A percentile compares a stretch with the other conserved stretches of the same genome.
phyloP scores from a whole-genome alignment of 176 grass and related monocot species.

The Eleusine indica region DNA sequence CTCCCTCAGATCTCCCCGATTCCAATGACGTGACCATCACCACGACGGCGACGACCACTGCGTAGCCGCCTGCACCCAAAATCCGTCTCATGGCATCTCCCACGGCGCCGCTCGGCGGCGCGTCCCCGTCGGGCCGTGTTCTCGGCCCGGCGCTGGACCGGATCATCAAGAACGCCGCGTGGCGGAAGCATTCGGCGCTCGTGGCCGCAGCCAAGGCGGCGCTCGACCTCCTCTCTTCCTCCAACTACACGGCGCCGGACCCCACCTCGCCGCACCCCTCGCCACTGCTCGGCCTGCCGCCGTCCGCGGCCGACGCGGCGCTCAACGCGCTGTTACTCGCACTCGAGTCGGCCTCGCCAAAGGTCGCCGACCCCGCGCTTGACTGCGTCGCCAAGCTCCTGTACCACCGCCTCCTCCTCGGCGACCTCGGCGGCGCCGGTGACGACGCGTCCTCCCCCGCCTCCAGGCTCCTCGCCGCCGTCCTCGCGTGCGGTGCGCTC shows the following conservation, averaged over 20 bases:
- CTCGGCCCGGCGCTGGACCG: slow-evolving; percentile 86
- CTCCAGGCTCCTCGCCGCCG: slow-evolving; percentile 55
- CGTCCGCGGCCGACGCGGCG: slow-evolving; percentile 31
- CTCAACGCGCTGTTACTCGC: slow-evolving; percentile 63
- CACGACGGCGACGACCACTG: slow-evolving; percentile 19
- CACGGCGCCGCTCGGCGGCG: slow-evolving; percentile 54
- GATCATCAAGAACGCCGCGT: slow-evolving; percentile 92
- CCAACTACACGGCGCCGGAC: slow-evolving; percentile 41
- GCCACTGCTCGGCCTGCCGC: slow-evolving; percentile 54
- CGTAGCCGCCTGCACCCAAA: not conserved
- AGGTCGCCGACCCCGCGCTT: slow-evolving; percentile 76
- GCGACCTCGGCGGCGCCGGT: slow-evolving; percentile 62
- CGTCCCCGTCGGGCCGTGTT: slow-evolving; percentile 69
- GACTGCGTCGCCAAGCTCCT: slow-evolving; percentile 81
- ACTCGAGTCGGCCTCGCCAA: slow-evolving; percentile 66
- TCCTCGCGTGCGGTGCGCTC: slow-evolving; percentile 55
- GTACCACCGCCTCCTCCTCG: slow-evolving; percentile 65
- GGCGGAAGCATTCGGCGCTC: slow-evolving; percentile 83
- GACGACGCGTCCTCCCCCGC: slow-evolving; percentile 35
- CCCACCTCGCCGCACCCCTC: slow-evolving; percentile 51
- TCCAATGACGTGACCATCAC: slow-evolving; percentile 37
- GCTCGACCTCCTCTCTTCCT: slow-evolving; percentile 70
- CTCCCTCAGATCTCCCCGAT: slow-evolving; percentile 46
- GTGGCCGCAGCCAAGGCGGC: slow-evolving; percentile 73
- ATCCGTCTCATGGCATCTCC: slow-evolving; percentile 37